Percentiles rank a stretch among this genome's conserved stretches.
phyloP scores from a whole-genome alignment of 106 monocot genomes.

The Phalaenopsis equestris region DNA sequence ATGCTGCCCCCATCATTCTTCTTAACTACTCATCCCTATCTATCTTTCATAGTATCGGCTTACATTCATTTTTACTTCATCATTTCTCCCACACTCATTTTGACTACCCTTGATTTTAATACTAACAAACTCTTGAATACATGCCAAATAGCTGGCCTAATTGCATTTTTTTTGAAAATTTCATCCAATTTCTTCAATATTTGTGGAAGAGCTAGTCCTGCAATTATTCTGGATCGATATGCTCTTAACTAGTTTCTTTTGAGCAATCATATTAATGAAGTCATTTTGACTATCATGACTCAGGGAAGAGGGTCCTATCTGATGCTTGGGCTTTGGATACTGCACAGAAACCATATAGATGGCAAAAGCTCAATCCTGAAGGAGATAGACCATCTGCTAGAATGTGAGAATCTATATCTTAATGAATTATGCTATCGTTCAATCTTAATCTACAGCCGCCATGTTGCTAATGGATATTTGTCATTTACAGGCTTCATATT shows the following conservation, averaged over 20 bases:
- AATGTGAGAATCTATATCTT: constrained; percentile 50
- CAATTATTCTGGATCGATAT: neutral
- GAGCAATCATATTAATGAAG: neutral
- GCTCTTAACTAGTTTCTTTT: neutral
- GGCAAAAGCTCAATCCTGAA: constrained; percentile 97
- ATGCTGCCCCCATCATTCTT: too few relatives aligned
- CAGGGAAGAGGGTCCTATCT: constrained; percentile 82
- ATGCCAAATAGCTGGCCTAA: neutral
- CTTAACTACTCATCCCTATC: too few relatives aligned
- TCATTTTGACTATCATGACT: constrained; percentile 10
- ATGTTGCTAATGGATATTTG: neutral
- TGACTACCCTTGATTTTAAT: neutral
- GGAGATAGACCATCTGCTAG: constrained; percentile 88
- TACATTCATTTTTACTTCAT: neutral
- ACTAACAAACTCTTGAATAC: neutral
- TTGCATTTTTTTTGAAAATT: neutral
- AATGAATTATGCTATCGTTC: neutral
- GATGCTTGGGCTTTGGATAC: constrained; percentile 99
- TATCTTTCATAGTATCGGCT: too few relatives aligned
- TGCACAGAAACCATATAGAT: constrained; percentile 92
- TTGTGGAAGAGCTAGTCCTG: neutral
- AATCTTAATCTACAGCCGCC: neutral
- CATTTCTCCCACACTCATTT: neutral
- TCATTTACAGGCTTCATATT: neutral
- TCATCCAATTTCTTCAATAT: neutral